These are phyloP conservation scores for Pyrrhoderma noxium DNA, from an alignment of 1,284 basidiomycete genomes.

Conservation along the genomic window DNA sequence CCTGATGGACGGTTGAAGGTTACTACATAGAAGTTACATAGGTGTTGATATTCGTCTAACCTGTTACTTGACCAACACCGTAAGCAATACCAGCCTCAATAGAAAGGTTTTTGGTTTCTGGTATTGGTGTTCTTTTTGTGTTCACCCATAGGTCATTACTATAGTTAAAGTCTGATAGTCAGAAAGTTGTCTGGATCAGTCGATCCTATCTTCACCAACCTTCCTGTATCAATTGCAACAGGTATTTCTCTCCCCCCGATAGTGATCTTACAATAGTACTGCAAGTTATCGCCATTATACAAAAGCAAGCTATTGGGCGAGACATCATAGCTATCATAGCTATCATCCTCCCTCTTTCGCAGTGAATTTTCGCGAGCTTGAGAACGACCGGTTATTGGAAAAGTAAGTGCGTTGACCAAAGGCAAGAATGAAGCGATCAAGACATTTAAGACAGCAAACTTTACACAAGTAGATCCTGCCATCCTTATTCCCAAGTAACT, in stretches of 20 bases:
- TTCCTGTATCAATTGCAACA: slow-evolving; percentile 12
- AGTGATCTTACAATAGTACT: slow-evolving; percentile 41
- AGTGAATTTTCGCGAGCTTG: too few species aligned
- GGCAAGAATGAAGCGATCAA: too few species aligned
- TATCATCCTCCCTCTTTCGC: too few species aligned
- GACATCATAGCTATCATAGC: too few species aligned
- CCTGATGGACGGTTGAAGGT: too few species aligned
- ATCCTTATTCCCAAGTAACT: too few species aligned
- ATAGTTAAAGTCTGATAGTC: slow-evolving; percentile 4
- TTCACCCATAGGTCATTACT: slow-evolving; percentile 13
- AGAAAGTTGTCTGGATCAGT: background rate
- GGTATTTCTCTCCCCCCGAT: slow-evolving; percentile 9
- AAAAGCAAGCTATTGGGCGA: too few species aligned
- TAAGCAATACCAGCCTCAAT: background rate
- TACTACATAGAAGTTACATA: too few species aligned
- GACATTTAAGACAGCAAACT: too few species aligned
- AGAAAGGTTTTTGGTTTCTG: slow-evolving; percentile 2
- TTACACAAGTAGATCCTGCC: too few species aligned
- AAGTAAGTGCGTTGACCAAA: too few species aligned
- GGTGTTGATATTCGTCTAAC: background rate
- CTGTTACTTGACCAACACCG: background rate
- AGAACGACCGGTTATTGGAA: too few species aligned
- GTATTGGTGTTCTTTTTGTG: background rate
- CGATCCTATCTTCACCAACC: slow-evolving; percentile 3
- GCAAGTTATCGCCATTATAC: slow-evolving; percentile 26